Percentiles rank a stretch among this genome's conserved stretches.
phyloP scores from a whole-genome alignment of 768 basidiomycete genomes.

The Termitomyces heimii region DNA sequence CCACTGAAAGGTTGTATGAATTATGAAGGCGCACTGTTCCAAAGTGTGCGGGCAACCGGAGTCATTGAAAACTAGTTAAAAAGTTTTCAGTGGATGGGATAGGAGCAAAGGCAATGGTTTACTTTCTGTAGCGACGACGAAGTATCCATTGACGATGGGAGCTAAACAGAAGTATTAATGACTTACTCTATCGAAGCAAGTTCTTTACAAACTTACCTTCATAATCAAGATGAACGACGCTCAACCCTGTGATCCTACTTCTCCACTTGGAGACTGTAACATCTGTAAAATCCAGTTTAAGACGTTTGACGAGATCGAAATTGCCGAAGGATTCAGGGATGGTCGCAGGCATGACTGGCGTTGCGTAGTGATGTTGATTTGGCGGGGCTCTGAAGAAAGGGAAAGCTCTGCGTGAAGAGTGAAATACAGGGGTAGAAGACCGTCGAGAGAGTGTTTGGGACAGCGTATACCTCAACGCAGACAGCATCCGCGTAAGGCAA shows the following conservation, averaged over 20 bases:
- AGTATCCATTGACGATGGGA: conserved; percentile 87
- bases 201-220: conserved; percentile 49
- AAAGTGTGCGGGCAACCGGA: conserved; percentile 94
- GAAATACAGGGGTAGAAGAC: background rate
- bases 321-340: conserved; percentile 51
- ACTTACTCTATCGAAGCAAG: conserved; percentile 9
- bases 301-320: conserved; percentile 75
- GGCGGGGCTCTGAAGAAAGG: conserved; percentile 5
- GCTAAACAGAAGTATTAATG: conserved; percentile 35
- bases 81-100: background rate
- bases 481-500: conserved; percentile 8
- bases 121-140: conserved; percentile 90
- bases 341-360: conserved; percentile 23
- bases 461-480: conserved; percentile 10
- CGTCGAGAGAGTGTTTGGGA: conserved; percentile 7
- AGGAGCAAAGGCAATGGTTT: conserved; percentile 2
- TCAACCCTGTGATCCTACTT: conserved; percentile 82
- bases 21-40: conserved; percentile 66
- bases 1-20: conserved; percentile 4
- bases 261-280: conserved; percentile 84
- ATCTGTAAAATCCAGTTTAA: conserved; percentile 77
- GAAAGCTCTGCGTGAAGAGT: background rate
- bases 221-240: conserved; percentile 86
- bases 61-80: conserved; percentile 76
- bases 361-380: conserved; percentile 5